Base-by-base conservation (phyloP, 1,139 yeast genomes). In the Debaryomyces fabryi region DNA sequence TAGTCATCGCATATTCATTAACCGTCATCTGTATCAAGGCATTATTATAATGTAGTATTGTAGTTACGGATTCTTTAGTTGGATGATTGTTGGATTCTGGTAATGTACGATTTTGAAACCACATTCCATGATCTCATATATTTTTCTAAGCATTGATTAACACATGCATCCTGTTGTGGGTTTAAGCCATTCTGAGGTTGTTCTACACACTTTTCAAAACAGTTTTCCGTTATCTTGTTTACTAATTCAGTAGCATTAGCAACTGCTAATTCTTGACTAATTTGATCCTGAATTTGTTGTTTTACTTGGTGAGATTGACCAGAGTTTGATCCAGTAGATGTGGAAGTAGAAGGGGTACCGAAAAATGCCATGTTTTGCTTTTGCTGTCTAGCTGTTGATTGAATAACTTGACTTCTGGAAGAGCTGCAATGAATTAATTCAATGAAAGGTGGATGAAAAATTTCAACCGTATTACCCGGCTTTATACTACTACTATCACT, bases 91-190 rank as follows among this genome's bases (percentile, higher is more conserved):
- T 86, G 93, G 58, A 90, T 86, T 67, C 96, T 80, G 23, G 82
- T 66, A 47, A 89, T 82, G 65, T 90, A 90, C 12, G 89, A 74
- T 65, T 83, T 84, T 27, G 96, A 88, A 46, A 91, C 76, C 47
- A 86, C 77, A 63, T 90, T 90, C 97, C 97, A 91, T 36, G 96
- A 84, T 67, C 88, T 81, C 95, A 91, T 86, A 69, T 89, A 91
- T 71, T 90, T 91, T 55, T 86, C 86, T 62, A 88, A 78, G 65
- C 97, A 91, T 64, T 84, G 86, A 54, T 78, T 81, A 47, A 90
- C 78, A 68, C 97, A 90, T 21, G 51, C 54, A 46, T 69, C 68
- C 51, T 74, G 73, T 39, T 58, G 65, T 6, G 63, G 54, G 30
- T 64, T 65, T 52, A 74, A 59, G 4, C 52, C 30, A 37, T 78